Conservation (phyloP, 2,329 filamentous ascomycete genomes). For the Apiospora aurea region DNA sequence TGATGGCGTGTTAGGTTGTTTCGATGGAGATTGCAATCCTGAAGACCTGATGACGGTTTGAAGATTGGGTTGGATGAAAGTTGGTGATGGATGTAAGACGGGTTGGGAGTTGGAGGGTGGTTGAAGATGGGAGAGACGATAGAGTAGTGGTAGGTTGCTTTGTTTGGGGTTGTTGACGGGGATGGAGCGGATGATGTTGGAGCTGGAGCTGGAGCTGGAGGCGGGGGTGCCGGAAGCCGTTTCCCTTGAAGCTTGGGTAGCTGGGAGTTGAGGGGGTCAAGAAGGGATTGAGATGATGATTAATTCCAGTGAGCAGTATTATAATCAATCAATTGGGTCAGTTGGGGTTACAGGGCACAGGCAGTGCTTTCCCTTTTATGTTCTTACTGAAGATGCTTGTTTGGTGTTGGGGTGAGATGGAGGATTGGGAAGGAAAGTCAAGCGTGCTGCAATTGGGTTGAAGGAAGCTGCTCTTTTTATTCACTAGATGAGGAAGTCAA, state of each 20-base stretch:
- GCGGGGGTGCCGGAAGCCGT: conserved; percentile 18
- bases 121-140: background rate
- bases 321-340: background rate
- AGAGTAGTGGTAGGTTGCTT: conserved; percentile 3
- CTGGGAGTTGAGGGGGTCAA: background rate
- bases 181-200: conserved; percentile 16
- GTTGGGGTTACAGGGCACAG: background rate
- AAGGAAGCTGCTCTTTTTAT: conserved; percentile 8
- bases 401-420: background rate
- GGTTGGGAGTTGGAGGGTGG: conserved; percentile 2
- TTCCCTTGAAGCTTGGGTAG: conserved; percentile 10
- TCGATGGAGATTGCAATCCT: background rate
- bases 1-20: background rate
- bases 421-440: background rate
- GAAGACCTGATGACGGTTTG: background rate
- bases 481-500: background rate
- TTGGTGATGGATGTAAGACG: conserved; percentile 9
- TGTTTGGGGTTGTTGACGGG: conserved; percentile 22
- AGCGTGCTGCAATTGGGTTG: background rate
- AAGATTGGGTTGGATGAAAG: background rate
- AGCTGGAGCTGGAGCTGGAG: conserved; percentile 9
- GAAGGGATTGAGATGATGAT: background rate
- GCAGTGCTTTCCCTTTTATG: background rate
- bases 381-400: background rate
- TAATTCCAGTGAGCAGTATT: background rate